Conservation (phyloP, 1,284 basidiomycete species). For the Irpex sp. region DNA sequence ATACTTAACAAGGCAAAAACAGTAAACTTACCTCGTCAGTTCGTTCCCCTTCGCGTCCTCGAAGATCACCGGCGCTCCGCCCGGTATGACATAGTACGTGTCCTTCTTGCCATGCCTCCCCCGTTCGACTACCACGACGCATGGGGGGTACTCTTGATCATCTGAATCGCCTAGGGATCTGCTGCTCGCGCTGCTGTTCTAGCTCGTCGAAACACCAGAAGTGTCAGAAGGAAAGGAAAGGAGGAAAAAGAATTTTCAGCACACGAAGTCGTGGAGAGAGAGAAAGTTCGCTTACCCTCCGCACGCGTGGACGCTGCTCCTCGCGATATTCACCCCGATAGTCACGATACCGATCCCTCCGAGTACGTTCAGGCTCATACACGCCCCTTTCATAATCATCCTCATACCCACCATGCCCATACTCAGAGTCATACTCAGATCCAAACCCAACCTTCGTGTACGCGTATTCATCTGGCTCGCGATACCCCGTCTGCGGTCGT, state of each 20-base stretch:
- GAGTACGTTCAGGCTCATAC: neutral
- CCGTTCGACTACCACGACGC: conserved; percentile 23
- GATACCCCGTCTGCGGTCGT: neutral
- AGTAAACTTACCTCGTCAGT: conserved; percentile 46
- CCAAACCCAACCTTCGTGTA: too few relatives aligned
- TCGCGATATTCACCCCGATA: neutral
- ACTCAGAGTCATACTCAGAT: too few relatives aligned
- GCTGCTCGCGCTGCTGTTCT: conserved; percentile 7
- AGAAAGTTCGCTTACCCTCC: conserved; percentile 4
- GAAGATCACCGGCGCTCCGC: conserved; percentile 61
- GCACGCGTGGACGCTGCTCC: neutral
- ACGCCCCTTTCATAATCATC: too few relatives aligned
- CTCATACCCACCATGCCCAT: too few relatives aligned
- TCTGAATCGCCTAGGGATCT: conserved; percentile 16
- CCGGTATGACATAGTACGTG: conserved; percentile 60
- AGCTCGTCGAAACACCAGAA: too few relatives aligned
- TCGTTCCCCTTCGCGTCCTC: conserved; percentile 62
- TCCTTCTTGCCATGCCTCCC: conserved; percentile 26
- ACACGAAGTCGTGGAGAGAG: neutral
- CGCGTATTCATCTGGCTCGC: neutral
- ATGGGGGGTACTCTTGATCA: conserved; percentile 23
- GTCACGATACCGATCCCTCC: too few relatives aligned
- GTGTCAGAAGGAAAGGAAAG: too few relatives aligned
- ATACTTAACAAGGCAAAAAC: too few relatives aligned
- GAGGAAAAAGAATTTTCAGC: neutral